Evolutionary conservation across 176 grass and related monocot genomes (phyloP).

Genomic region (Aegilops bicornis): DNA sequence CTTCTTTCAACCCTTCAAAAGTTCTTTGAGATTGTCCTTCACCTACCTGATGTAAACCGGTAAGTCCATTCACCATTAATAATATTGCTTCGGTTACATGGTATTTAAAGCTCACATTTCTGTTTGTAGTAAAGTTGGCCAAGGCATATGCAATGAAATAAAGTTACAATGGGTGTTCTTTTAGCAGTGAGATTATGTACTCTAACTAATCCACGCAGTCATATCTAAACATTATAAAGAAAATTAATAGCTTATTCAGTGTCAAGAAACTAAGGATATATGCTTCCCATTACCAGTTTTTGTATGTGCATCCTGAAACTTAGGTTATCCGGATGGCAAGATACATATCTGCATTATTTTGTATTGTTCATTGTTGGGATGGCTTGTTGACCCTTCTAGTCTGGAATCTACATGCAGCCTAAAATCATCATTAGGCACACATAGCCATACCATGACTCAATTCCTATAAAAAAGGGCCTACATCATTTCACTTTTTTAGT

Average conservation of each 20-base stretch:
- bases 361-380: neutral
- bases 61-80: conserved; percentile 39
- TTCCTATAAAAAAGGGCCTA: neutral
- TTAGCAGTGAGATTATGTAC: neutral
- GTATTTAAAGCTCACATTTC: neutral
- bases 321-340: neutral
- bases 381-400: neutral
- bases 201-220: neutral
- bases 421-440: neutral
- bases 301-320: neutral
- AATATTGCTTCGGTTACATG: neutral
- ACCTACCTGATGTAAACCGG: conserved; percentile 72
- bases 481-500: neutral
- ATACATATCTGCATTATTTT: neutral
- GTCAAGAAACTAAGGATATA: neutral
- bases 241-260: neutral
- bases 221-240: neutral
- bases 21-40: conserved; percentile 67
- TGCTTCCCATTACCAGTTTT: neutral
- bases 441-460: neutral
- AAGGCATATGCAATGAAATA: neutral
- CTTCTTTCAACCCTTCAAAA: conserved; percentile 65
- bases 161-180: neutral
- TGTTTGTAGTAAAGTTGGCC: neutral
- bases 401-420: neutral